A percentile compares a stretch with the other conserved stretches of the same genome.
phyloP scores from a whole-genome alignment of 495 filamentous ascomycete species.

The Neurospora tetrasperma region DNA sequence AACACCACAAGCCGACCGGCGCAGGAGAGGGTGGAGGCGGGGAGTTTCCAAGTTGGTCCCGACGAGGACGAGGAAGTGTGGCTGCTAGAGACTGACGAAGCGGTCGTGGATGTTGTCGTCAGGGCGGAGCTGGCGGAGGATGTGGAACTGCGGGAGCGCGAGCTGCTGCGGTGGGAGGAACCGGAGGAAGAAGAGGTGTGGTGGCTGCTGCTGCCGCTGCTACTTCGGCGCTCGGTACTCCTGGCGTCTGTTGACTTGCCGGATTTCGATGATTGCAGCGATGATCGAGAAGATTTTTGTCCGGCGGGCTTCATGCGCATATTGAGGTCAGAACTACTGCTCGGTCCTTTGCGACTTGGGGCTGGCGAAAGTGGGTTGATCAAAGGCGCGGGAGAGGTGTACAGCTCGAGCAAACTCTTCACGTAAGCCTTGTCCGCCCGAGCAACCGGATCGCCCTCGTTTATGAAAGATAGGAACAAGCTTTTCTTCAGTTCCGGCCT shows the following conservation, averaged over 20 bases:
- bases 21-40: conserved; percentile 49
- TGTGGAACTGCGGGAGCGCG: not conserved
- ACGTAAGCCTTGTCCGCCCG: conserved; percentile 68
- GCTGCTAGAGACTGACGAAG: not conserved
- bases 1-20: conserved; percentile 61
- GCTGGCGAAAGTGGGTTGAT: not conserved
- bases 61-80: not conserved
- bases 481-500: conserved; percentile 43
- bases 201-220: not conserved
- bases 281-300: conserved; percentile 15
- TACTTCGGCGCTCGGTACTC: conserved; percentile 8
- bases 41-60: conserved; percentile 49
- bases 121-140: not conserved
- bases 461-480: conserved; percentile 66
- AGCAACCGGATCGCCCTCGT: conserved; percentile 74
- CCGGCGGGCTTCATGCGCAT: conserved; percentile 12
- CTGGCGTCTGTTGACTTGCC: conserved; percentile 13
- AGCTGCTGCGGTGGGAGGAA: not conserved
- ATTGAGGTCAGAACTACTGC: not conserved
- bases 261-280: conserved; percentile 21
- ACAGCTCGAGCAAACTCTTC: conserved; percentile 57
- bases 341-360: conserved; percentile 5
- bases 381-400: conserved; percentile 49
- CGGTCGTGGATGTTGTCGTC: not conserved
- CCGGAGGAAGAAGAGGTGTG: not conserved